Base-by-base conservation (phyloP, 2,329 filamentous ascomycete genomes). In the Microcyclosporella mali region DNA sequence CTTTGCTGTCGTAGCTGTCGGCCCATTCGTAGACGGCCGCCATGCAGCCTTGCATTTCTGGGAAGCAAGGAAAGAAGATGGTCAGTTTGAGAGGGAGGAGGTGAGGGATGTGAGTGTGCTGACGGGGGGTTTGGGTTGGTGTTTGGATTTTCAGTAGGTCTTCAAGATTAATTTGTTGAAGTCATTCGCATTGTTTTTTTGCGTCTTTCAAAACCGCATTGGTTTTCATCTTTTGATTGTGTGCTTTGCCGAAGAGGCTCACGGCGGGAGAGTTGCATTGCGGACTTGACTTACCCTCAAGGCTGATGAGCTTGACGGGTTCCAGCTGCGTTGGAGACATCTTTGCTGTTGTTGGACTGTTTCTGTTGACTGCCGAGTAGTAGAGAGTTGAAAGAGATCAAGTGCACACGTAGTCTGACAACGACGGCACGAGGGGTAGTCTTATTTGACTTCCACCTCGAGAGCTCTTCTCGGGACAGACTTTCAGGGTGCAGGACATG, bases 1-100 rank as follows among this genome's bases (percentile, higher is more conserved):
- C 76, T 64, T 83, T 83, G 61, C 72, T 73, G 62, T 82, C 78
- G 63, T 82, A 81, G 67, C 73, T 78, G 61, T 81, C 78, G 43
- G 76, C 78, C 79, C 79, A 82, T 57, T 81, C 74, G 62, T 76
- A 81, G 53, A 70, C 66, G 52, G 59, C 60, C 49, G 58, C 57
- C 61, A 64, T 64, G 59, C 61, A 64, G 53, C 60, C 61, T 57
- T 63, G 61, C 57, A 61, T 62, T 48, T 64, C 60, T 61, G 52
- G 14, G 34, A 15, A 16, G 19, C 60, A 61, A 51, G 14, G 34
- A 15, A 16, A 17, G n/a, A 43, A 14, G 32, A 10, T 10, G n/a
- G 27, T 32, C 11, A 34, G 33, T 34, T 34, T 11, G 16, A 18
- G 18, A 15, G 14, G 6, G 10, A 18, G n/a, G 16, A 11, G 12